A percentile compares a stretch with the other conserved stretches of the same genome.
phyloP scores from a whole-genome alignment of 352 stramenopile species.

The Phytophthora fragariae region DNA sequence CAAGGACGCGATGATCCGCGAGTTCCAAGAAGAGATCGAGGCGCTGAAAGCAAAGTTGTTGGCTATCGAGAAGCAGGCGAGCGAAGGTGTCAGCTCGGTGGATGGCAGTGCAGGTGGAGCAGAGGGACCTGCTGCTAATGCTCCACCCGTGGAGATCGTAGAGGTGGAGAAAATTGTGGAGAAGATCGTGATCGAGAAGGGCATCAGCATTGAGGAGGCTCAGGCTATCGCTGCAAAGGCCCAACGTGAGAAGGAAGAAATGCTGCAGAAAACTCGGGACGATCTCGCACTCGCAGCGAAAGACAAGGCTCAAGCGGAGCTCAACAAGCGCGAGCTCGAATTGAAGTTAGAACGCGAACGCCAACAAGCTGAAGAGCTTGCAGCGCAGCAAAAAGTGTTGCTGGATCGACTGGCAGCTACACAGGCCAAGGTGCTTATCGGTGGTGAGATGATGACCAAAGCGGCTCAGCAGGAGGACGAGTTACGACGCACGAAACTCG shows the following conservation, averaged over 20 bases:
- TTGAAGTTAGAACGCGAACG: slow-evolving; percentile 90
- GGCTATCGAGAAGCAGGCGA: slow-evolving; percentile 62
- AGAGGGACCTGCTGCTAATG: not conserved
- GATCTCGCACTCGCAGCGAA: slow-evolving; percentile 78
- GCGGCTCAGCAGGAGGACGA: slow-evolving; percentile 95
- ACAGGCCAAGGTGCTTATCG: slow-evolving; percentile 92
- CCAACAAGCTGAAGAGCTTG: slow-evolving; percentile 73
- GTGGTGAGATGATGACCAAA: slow-evolving; percentile 94
- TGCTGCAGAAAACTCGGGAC: slow-evolving; percentile 72
- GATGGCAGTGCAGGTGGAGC: slow-evolving; percentile 10
- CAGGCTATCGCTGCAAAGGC: slow-evolving; percentile 75
- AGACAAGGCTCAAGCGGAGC: slow-evolving; percentile 84
- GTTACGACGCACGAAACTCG: slow-evolving; percentile 92
- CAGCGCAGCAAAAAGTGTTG: slow-evolving; percentile 78
- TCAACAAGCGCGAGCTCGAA: slow-evolving; percentile 89
- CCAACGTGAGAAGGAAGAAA: slow-evolving; percentile 80
- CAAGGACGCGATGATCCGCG: slow-evolving; percentile 97
- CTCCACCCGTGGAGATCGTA: slow-evolving; percentile 46
- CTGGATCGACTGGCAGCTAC: slow-evolving; percentile 91
- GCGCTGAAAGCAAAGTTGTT: slow-evolving; percentile 89
- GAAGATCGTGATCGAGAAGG: slow-evolving; percentile 85
- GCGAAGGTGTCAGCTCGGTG: slow-evolving; percentile 21
- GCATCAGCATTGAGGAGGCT: slow-evolving; percentile 81
- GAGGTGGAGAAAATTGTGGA: slow-evolving; percentile 89
- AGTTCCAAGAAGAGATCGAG: slow-evolving; percentile 98